Conservation (phyloP, 1,284 basidiomycete species). For the Rhodotorula mucilaginosa region DNA sequence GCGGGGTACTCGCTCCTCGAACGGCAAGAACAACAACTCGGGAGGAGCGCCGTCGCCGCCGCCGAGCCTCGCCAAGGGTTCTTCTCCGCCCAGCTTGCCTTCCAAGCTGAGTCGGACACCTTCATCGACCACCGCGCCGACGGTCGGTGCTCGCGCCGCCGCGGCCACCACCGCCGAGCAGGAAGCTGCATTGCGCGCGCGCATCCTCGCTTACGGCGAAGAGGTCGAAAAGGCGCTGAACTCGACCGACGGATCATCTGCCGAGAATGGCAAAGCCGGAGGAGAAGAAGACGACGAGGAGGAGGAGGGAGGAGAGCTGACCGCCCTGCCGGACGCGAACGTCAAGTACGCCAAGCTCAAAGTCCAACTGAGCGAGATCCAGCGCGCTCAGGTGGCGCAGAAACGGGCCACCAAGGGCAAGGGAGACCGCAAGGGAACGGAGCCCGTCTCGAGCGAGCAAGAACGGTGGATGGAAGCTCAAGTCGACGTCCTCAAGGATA, state of each 20-base stretch:
- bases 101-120: background rate
- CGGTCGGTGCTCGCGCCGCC: background rate
- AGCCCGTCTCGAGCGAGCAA: conserved; percentile 39
- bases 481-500: conserved; percentile 56
- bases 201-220: conserved; percentile 35
- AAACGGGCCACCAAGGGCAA: conserved; percentile 41
- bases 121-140: background rate
- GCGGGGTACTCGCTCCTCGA: conserved; percentile 7
- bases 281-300: background rate
- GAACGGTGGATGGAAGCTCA: conserved; percentile 54
- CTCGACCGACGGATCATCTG: background rate
- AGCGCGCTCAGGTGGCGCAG: conserved; percentile 39
- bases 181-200: conserved; percentile 16
- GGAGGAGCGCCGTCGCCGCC: background rate
- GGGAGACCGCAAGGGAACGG: conserved; percentile 40
- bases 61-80: background rate
- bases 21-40: background rate
- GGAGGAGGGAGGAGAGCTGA: conserved; percentile 14
- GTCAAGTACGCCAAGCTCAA: conserved; percentile 35
- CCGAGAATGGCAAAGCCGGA: conserved; percentile 1
- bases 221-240: conserved; percentile 27
- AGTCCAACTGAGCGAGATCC: conserved; percentile 36
- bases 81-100: background rate
- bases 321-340: conserved; percentile 42
- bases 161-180: conserved; percentile 3